These are phyloP conservation scores for Zymoseptoria brevis DNA, from an alignment of 2,329 filamentous ascomycete genomes.

Conservation along the genomic window DNA sequence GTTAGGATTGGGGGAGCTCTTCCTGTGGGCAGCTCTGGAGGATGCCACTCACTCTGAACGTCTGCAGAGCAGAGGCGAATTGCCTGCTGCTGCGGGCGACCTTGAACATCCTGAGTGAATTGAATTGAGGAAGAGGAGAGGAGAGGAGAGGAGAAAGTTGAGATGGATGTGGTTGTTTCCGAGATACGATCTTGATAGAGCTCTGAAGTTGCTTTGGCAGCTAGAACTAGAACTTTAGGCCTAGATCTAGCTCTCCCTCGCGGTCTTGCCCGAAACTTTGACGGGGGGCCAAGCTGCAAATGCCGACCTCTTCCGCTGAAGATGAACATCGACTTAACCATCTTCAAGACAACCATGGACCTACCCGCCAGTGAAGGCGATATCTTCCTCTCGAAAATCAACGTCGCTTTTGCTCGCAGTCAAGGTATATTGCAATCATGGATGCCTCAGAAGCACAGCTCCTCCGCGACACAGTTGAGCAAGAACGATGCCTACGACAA, in stretches of 20 bases:
- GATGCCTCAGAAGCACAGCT: slow-evolving; percentile 38
- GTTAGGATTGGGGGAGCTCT: too few relatives aligned
- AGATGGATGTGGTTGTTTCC: slow-evolving; percentile 1
- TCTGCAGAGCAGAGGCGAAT: slow-evolving; percentile 70
- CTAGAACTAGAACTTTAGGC: too few relatives aligned
- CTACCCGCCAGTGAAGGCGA: slow-evolving; percentile 30
- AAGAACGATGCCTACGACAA: neutral
- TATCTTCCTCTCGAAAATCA: slow-evolving; percentile 47
- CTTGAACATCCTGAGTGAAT: slow-evolving; percentile 67
- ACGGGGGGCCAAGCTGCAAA: neutral
- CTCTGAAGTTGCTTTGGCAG: too few relatives aligned
- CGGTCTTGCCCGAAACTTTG: too few relatives aligned
- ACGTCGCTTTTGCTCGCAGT: slow-evolving; percentile 45
- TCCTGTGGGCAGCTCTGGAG: neutral
- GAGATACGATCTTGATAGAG: neutral
- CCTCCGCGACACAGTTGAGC: slow-evolving; percentile 8
- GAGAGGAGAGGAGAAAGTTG: neutral
- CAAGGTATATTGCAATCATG: slow-evolving; percentile 49
- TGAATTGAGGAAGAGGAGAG: too few relatives aligned
- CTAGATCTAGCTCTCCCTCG: neutral
- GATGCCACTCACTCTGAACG: slow-evolving; percentile 54
- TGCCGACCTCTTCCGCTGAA: neutral
- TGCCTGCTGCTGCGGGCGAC: slow-evolving; percentile 67
- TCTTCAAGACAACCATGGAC: slow-evolving; percentile 1
- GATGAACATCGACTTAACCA: neutral